phyloP scores from a whole-genome alignment of 495 filamentous ascomycete genomes.

The Sordaria brevicollis region DNA sequence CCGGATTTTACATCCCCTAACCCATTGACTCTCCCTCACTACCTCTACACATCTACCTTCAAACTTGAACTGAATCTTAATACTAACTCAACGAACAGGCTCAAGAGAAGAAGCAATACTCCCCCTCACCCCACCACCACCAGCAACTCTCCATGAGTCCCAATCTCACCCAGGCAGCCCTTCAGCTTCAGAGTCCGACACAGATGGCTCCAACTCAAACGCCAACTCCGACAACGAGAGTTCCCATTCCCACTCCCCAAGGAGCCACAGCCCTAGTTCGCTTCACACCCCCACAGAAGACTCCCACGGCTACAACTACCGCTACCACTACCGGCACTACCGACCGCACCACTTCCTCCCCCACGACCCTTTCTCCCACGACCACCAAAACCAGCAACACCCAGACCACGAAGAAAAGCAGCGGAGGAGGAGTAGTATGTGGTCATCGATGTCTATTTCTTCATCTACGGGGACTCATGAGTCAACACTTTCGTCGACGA shows the following conservation, averaged over 20 bases:
- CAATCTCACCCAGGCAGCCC: neutral
- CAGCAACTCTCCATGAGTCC: neutral
- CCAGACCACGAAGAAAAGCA: neutral
- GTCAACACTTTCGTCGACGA: neutral
- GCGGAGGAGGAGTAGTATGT: neutral
- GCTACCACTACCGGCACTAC: neutral
- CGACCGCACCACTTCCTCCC: neutral
- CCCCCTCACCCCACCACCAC: neutral
- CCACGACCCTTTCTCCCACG: neutral
- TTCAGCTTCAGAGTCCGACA: neutral
- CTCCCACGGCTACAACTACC: neutral
- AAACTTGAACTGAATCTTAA: too few species aligned
- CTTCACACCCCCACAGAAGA: too few species aligned
- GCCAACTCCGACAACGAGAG: neutral
- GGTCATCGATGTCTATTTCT: neutral
- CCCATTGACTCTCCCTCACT: neutral
- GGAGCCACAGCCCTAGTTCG: too few species aligned
- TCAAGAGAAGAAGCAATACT: conserved; percentile 1
- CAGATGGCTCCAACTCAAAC: neutral
- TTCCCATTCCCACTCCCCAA: neutral
- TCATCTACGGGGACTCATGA: neutral
- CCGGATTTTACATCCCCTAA: too few species aligned
- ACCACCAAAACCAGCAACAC: neutral
- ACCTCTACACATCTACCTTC: too few species aligned
- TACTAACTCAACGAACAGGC: neutral